Conservation (phyloP, 257 asterid genomes). For the Petunia secreta region DNA sequence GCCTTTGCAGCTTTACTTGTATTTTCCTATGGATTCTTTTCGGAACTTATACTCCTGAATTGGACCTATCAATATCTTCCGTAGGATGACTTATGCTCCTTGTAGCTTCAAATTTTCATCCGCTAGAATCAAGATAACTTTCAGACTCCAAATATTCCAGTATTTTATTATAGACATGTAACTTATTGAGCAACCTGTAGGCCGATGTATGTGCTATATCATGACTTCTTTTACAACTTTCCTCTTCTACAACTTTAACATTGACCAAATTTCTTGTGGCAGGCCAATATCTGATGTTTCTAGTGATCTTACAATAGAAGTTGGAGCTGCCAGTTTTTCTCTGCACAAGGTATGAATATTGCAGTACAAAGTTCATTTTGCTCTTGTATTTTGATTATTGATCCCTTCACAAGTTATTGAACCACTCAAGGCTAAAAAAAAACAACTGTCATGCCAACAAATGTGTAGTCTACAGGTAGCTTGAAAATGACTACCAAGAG, state of each 20-base stretch:
- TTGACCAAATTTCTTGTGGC: slow-evolving; percentile 33
- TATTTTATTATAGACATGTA: neutral
- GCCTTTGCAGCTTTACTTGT: no score
- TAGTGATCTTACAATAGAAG: slow-evolving; percentile 85
- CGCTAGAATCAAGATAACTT: neutral
- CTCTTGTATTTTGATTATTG: neutral
- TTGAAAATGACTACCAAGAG: neutral
- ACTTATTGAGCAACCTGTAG: neutral
- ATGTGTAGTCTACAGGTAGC: neutral
- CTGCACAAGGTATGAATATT: slow-evolving; percentile 79
- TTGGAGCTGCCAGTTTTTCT: slow-evolving; percentile 68
- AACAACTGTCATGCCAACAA: neutral
- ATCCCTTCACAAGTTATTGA: neutral
- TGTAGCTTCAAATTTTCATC: neutral
- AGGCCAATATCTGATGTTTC: slow-evolving; percentile 98
- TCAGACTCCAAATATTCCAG: neutral
- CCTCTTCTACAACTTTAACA: neutral
- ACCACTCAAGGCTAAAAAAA: neutral
- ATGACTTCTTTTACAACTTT: neutral
- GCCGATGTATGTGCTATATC: neutral
- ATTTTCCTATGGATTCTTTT: neutral
- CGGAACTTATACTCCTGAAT: no score
- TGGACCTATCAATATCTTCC: no score
- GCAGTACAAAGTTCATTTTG: neutral
- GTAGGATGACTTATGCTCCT: no score